These are phyloP conservation scores for Parastagonospora nodorum DNA, from an alignment of 2,329 filamentous ascomycete genomes.

Conservation along the genomic window DNA sequence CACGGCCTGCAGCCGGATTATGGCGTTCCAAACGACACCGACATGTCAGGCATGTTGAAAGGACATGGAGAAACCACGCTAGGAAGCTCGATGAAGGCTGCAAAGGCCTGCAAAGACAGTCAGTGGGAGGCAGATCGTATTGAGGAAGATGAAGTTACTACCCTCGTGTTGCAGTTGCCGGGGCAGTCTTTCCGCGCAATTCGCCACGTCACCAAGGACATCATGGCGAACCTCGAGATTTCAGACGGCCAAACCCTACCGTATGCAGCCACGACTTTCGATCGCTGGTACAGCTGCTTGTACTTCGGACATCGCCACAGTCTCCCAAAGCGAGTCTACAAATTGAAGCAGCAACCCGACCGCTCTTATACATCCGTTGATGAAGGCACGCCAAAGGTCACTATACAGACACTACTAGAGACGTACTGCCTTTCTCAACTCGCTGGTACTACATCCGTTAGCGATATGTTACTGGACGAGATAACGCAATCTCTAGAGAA, in stretches of 20 bases:
- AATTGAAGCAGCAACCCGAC: neutral
- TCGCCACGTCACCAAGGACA: neutral
- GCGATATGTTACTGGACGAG: conserved; percentile 13
- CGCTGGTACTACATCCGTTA: conserved; percentile 3
- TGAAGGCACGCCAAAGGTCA: neutral
- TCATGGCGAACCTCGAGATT: neutral
- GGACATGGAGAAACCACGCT: no score
- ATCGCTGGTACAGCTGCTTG: conserved; percentile 5
- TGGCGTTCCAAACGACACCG: conserved; percentile 1
- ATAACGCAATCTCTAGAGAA: neutral
- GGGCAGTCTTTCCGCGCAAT: neutral
- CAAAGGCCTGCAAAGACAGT: no score
- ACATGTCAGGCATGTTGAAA: no score
- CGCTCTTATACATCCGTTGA: neutral
- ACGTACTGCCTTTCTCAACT: conserved; percentile 9
- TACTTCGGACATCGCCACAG: neutral
- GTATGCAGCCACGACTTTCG: neutral
- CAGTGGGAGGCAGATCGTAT: no score
- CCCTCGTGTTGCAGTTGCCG: no score
- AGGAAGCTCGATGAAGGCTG: no score
- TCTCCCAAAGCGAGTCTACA: conserved; percentile 5
- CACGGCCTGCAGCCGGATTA: neutral
- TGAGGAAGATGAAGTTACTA: no score
- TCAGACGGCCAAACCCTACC: neutral
- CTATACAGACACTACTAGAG: conserved; percentile 5